These are phyloP conservation scores for Rhizophora apiculata DNA, from an alignment of 345 rosid genomes.

Conservation along the genomic window DNA sequence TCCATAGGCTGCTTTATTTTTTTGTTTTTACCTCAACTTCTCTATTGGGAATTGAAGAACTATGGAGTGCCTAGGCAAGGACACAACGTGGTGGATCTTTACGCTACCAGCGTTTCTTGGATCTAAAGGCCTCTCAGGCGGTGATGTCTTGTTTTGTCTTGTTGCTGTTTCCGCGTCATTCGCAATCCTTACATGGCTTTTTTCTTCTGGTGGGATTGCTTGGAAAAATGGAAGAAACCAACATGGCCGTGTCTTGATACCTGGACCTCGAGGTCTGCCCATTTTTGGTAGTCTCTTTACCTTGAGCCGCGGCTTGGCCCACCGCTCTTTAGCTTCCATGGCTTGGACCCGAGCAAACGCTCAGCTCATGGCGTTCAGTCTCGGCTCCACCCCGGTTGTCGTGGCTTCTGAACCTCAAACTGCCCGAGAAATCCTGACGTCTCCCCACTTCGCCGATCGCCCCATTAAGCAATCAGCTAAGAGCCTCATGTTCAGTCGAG, in stretches of 20 bases:
- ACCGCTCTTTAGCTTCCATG: slow-evolving; percentile 60
- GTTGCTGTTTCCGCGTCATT: slow-evolving; percentile 34
- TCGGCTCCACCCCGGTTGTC: slow-evolving; percentile 66
- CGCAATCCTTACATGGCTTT: slow-evolving; percentile 49
- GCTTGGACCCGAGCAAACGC: slow-evolving; percentile 41
- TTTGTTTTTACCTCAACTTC: too few species aligned
- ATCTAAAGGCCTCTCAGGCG: slow-evolving; percentile 29
- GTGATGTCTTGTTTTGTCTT: slow-evolving; percentile 35
- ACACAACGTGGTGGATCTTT: slow-evolving; percentile 53
- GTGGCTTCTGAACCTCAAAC: slow-evolving; percentile 63
- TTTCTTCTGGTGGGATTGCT: slow-evolving; percentile 62
- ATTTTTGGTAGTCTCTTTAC: slow-evolving; percentile 69
- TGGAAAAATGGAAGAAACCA: slow-evolving; percentile 61
- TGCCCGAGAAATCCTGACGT: slow-evolving; percentile 70
- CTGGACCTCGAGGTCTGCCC: slow-evolving; percentile 73
- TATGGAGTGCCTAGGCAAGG: slow-evolving; percentile 13
- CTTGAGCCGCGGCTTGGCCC: slow-evolving; percentile 65
- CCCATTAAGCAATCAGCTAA: slow-evolving; percentile 81
- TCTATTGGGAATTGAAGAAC: too few species aligned
- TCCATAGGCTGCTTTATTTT: too few species aligned
- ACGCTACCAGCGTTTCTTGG: slow-evolving; percentile 62
- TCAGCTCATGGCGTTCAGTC: slow-evolving; percentile 84
- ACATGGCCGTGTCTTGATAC: slow-evolving; percentile 44
- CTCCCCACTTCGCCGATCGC: slow-evolving; percentile 71
- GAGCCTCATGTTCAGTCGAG: slow-evolving; percentile 75